Conservation (phyloP, 1,284 basidiomycete species). For the Ganoderma meredithae region DNA sequence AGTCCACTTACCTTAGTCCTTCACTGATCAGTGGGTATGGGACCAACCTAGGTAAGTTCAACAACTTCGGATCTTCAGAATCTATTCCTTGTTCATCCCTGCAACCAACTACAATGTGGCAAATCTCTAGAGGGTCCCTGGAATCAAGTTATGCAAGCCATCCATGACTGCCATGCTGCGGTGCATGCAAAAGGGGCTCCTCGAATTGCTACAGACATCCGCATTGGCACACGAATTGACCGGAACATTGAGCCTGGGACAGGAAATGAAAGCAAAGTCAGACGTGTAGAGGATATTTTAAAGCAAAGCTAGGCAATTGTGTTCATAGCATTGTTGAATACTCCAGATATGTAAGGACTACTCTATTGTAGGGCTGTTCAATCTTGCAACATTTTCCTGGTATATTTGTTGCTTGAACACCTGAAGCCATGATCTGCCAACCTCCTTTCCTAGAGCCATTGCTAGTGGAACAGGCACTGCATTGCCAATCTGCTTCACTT, state of each 20-base stretch:
- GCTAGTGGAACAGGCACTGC: slow-evolving; percentile 76
- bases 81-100: background rate
- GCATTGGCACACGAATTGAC: slow-evolving; percentile 90
- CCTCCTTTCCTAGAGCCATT: slow-evolving; percentile 63
- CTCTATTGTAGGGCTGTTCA: slow-evolving; percentile 53
- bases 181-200: slow-evolving; percentile 82
- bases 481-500: slow-evolving; percentile 76
- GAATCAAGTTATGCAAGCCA: slow-evolving; percentile 80
- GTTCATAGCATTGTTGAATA: background rate
- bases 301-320: slow-evolving; percentile 28
- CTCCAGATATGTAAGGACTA: background rate
- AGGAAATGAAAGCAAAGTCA: slow-evolving; percentile 81
- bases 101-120: no score
- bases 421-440: slow-evolving; percentile 57
- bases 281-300: slow-evolving; percentile 81
- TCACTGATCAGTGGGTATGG: slow-evolving; percentile 76
- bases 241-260: slow-evolving; percentile 66
- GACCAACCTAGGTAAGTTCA: slow-evolving; percentile 79
- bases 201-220: slow-evolving; percentile 87
- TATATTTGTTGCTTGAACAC: slow-evolving; percentile 46
- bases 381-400: slow-evolving; percentile 44
- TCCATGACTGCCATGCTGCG: slow-evolving; percentile 88
- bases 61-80: background rate
- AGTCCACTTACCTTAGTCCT: background rate
- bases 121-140: slow-evolving; percentile 77